These are phyloP conservation scores for Chaetomiaceae sp. DNA, from an alignment of 2,329 filamentous ascomycete species.

Conservation along the genomic window DNA sequence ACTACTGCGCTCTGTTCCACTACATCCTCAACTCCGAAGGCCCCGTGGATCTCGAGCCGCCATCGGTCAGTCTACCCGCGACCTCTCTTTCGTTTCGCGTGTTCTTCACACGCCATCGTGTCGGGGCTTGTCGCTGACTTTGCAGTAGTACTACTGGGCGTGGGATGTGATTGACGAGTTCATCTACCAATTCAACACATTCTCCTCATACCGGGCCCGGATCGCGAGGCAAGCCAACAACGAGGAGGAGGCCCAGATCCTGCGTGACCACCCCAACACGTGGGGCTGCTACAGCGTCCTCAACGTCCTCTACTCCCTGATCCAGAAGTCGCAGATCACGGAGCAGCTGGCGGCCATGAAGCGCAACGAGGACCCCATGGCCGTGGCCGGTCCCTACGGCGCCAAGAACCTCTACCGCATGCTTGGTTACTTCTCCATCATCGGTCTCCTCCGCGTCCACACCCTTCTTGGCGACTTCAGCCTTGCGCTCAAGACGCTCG, in stretches of 20 bases:
- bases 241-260: slow-evolving; percentile 84
- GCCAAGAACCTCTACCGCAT: slow-evolving; percentile 93
- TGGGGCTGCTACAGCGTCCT: slow-evolving; percentile 99
- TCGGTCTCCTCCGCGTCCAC: slow-evolving; percentile 92
- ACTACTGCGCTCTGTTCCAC: slow-evolving; percentile 99
- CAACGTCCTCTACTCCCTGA: slow-evolving; percentile 98
- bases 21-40: slow-evolving; percentile 98
- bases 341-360: slow-evolving; percentile 95
- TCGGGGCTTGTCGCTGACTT: slow-evolving; percentile 16
- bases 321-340: slow-evolving; percentile 95
- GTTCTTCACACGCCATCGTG: neutral
- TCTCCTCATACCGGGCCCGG: slow-evolving; percentile 93
- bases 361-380: slow-evolving; percentile 81
- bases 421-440: slow-evolving; percentile 99
- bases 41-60: slow-evolving; percentile 94
- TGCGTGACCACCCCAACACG: slow-evolving; percentile 95
- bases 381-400: slow-evolving; percentile 92
- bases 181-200: slow-evolving; percentile 99
- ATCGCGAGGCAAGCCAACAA: slow-evolving; percentile 78
- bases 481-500: slow-evolving; percentile 95
- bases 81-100: neutral
- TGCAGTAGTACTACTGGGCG: slow-evolving; percentile 87
- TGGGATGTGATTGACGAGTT: slow-evolving; percentile 99
- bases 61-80: slow-evolving; percentile 64
- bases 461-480: slow-evolving; percentile 96